Base-by-base conservation (phyloP, 495 filamentous ascomycete species). In the Aspergillus incahuasiensis region DNA sequence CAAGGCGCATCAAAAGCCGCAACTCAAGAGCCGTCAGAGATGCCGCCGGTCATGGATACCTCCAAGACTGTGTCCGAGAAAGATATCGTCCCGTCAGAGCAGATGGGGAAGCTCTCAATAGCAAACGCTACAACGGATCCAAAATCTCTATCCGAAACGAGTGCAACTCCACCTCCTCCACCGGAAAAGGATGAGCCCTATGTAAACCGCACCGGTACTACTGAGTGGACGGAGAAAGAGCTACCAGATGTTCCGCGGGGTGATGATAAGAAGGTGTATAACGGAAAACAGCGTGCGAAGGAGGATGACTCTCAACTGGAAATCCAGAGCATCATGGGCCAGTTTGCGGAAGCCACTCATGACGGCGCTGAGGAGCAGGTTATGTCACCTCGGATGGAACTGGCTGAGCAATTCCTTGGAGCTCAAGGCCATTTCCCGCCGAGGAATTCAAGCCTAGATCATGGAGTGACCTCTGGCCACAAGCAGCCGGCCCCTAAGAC, bases 251-350 rank as follows among this genome's bases (percentile, higher is more conserved):
- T 78, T 34, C 86, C 83, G 18, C 72, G 79, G 68, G 74, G 74
- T 22, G 80, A 74, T 35, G 61, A 66, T 64, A 82, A 78, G 58
- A 77, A 74, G 56, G 80, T 70, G 64, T 71, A 67, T 52, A 75
- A 64, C 34, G 49, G 53, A 35, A 84, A 79, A 50, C 77, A 80
- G 56, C 79, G 81, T 56, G 75, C 82, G 49, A 77, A 77, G 30
- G 83, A 87, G 48, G 82, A 80, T n/a, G 82, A 80, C 24, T 90
- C 90, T 4, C 84, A 84, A 50, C 84, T 86, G 1, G 94, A 97
- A 66, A 97, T 98, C 47, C 90, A 97, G 70, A 95, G 80, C 63
- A 97, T 98, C 58, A 96, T 98, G 86, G 91, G 91, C 40, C 80
- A 85, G 63, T 90, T 90, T 52, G 83, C 83, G 60, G 84, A 87